Conservation (phyloP, 352 stramenopile genomes). For the Pythium brachiatum region DNA sequence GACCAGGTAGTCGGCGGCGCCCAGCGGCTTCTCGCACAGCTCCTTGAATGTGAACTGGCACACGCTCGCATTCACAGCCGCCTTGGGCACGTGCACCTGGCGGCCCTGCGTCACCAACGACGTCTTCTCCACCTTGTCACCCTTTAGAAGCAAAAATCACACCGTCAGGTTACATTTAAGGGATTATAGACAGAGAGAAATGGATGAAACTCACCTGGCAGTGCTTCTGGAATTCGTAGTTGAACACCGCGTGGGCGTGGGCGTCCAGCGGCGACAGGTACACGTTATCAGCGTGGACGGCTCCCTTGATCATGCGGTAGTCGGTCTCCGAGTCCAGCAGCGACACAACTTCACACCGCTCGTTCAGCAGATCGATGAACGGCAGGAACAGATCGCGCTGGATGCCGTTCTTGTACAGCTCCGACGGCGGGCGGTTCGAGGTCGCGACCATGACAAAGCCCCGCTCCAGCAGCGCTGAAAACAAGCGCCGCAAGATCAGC, state of each 20-base stretch:
- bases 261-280: conserved; percentile 60
- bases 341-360: conserved; percentile 85
- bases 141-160: conserved; percentile 18
- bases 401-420: conserved; percentile 96
- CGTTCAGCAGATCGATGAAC: conserved; percentile 93
- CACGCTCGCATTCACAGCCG: conserved; percentile 43
- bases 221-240: conserved; percentile 63
- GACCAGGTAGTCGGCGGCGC: conserved; percentile 93
- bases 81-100: conserved; percentile 58
- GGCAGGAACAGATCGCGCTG: conserved; percentile 96
- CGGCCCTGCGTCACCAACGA: conserved; percentile 67
- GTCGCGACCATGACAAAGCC: conserved; percentile 96
- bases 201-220: conserved; percentile 33
- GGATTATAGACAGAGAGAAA: background rate
- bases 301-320: conserved; percentile 76
- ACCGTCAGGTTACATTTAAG: no score
- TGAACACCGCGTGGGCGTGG: conserved; percentile 50
- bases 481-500: conserved; percentile 93
- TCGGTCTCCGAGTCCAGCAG: conserved; percentile 76
- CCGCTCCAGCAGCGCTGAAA: conserved; percentile 86
- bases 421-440: conserved; percentile 91
- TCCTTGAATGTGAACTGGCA: conserved; percentile 95
- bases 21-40: conserved; percentile 92
- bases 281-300: conserved; percentile 60
- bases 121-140: conserved; percentile 45